Evolutionary conservation across 345 rosid genomes (phyloP).

Genomic region (Stellera chamaejasme): DNA sequence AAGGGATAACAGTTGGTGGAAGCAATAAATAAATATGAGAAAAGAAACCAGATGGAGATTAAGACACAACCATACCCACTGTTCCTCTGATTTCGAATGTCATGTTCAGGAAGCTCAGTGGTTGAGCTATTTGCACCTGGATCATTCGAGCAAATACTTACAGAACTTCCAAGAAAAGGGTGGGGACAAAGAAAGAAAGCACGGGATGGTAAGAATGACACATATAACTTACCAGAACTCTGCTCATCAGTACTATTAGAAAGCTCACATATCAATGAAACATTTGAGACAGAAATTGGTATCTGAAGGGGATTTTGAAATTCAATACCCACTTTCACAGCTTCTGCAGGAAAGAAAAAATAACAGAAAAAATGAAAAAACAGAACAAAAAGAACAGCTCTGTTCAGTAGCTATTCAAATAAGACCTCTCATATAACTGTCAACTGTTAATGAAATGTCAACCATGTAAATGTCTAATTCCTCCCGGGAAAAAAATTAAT

Average conservation of each 20-base stretch:
- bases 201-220: conserved; percentile 14
- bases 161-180: conserved; percentile 3
- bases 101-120: conserved; percentile 32
- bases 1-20: conserved; percentile 4
- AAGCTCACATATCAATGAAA: conserved; percentile 78
- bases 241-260: conserved; percentile 48
- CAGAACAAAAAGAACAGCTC: conserved; percentile 3
- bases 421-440: no score
- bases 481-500: no score
- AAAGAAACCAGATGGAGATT: conserved; percentile 9
- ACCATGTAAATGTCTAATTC: not conserved
- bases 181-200: conserved; percentile 14
- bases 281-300: conserved; percentile 55
- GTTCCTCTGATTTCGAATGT: conserved; percentile 26
- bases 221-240: conserved; percentile 38
- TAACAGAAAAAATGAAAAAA: conserved; percentile 2
- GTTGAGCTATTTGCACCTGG: conserved; percentile 42
- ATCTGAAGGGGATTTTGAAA: conserved; percentile 80
- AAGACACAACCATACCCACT: conserved; percentile 25
- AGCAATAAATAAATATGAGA: not conserved
- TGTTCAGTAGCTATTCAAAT: no score
- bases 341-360: conserved; percentile 45
- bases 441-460: conserved; percentile 1
- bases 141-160: conserved; percentile 9
- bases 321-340: conserved; percentile 64